Percentiles rank a stretch among this genome's conserved stretches.
phyloP scores from a whole-genome alignment of 164 flowering plant species.

The Nelumbo lutea region DNA sequence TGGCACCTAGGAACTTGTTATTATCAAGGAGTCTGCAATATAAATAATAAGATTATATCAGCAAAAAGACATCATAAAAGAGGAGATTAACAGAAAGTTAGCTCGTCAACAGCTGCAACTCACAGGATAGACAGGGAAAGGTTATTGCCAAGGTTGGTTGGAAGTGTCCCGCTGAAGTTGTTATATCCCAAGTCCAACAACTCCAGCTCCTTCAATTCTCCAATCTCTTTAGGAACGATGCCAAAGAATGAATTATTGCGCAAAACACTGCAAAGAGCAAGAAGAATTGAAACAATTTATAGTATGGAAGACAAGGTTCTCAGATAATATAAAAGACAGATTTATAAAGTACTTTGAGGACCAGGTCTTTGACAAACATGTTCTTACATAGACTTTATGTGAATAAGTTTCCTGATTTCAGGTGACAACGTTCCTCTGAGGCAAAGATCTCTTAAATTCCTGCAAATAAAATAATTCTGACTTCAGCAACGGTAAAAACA shows the following conservation, averaged over 20 bases:
- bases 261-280: slow-evolving; percentile 40
- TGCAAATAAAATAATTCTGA: slow-evolving; percentile 6
- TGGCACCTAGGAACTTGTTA: slow-evolving; percentile 36
- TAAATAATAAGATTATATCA: slow-evolving; percentile 3
- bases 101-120: slow-evolving; percentile 18
- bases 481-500: background rate
- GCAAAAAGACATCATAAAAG: slow-evolving; percentile 4
- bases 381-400: slow-evolving; percentile 45
- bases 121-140: slow-evolving; percentile 50
- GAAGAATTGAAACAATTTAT: background rate
- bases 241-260: slow-evolving; percentile 70
- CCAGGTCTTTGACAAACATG: background rate
- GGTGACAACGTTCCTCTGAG: slow-evolving; percentile 46
- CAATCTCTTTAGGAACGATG: slow-evolving; percentile 53
- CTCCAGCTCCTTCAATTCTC: slow-evolving; percentile 49
- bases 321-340: background rate
- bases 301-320: background rate
- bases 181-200: slow-evolving; percentile 59
- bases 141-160: slow-evolving; percentile 36
- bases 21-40: slow-evolving; percentile 50
- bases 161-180: slow-evolving; percentile 54
- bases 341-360: background rate
- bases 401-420: slow-evolving; percentile 35
- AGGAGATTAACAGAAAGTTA: slow-evolving; percentile 3
- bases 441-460: slow-evolving; percentile 35